Evolutionary conservation across 345 rosid species (phyloP), one percentile per base, ranked within the genome.

Genomic region (Sisymbrium irio): DNA sequence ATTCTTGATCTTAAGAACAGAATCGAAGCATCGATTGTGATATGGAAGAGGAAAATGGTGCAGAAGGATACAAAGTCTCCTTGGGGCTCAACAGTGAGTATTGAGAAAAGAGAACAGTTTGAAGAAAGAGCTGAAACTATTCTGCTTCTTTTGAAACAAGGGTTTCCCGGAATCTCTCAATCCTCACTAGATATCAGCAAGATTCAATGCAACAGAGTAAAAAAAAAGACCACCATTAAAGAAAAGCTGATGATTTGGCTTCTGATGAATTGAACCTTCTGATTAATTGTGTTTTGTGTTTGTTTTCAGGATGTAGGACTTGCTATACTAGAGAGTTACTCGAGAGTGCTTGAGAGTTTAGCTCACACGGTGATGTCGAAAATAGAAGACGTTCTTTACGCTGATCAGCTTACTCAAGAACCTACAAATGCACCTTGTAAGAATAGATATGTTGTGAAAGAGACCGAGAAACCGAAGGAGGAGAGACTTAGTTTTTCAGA

Each of bases 81-180:
- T 45, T 92, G 98, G 98, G 84, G 94, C 27, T 89, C 96, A 11
- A 87, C 87, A 15, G 88, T 92, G 11, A 92, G 98, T 79, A 53
- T 83, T 55, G 96, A 92, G 84, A 92, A 90, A 76, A 85, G 98
- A 78, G 98, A 92, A 76, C 85, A 82, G 15, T 92, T 92, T 54
- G 98, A 90, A 82, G 98, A 90, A 68, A 78, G 98, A 86, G 96
- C 96, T 9, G 95, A 88, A 73, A 92, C 96, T 7, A 86, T 92
- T 71, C 74, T 92, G 60, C 86, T 90, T 42, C 72, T 92, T 36
- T 68, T 92, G 69, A 92, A 92, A 83, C 96, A 88, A 36, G 74
- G 83, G 13, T 92, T 80, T 62, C 98, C 96, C 0, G 98, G 98
- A 70, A 77, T 86, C 78, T 84, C 93, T 59, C 96, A 92, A 56